A percentile compares a stretch with the other conserved stretches of the same genome.
Evolutionary conservation across 2,329 filamentous ascomycete species (phyloP).

Genomic region (Rhytidhysteron rufulum): DNA sequence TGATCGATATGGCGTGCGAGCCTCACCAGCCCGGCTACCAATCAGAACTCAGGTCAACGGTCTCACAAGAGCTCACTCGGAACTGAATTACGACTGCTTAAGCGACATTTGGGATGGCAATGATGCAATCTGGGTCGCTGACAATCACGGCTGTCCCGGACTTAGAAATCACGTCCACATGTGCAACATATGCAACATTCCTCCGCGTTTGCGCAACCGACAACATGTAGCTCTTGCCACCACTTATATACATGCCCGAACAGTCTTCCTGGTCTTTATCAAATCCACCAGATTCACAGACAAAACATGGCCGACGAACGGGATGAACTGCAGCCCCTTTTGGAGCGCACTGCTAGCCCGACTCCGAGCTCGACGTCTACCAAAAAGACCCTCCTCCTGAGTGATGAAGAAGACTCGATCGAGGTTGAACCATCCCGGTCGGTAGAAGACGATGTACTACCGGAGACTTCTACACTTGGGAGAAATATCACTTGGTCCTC

Average conservation of each 20-base stretch:
- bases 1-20: neutral
- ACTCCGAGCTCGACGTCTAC: neutral
- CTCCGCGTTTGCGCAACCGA: neutral
- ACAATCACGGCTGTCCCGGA: neutral
- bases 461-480: slow-evolving; percentile 56
- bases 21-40: no score
- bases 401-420: neutral
- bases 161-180: neutral
- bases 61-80: neutral
- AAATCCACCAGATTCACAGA: neutral
- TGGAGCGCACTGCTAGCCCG: neutral
- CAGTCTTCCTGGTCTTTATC: no score
- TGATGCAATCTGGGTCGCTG: neutral
- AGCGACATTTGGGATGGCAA: neutral
- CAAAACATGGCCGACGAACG: neutral
- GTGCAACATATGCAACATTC: neutral
- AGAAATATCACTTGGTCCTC: slow-evolving; percentile 60
- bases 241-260: neutral
- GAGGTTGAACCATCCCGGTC: slow-evolving; percentile 7
- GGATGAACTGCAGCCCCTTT: neutral
- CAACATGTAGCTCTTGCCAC: neutral
- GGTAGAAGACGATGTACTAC: slow-evolving; percentile 57
- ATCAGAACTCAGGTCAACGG: no score
- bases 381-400: neutral
- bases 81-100: neutral